phyloP scores from a whole-genome alignment of 176 grass and related monocot species.

The Alloteropsis semialata region DNA sequence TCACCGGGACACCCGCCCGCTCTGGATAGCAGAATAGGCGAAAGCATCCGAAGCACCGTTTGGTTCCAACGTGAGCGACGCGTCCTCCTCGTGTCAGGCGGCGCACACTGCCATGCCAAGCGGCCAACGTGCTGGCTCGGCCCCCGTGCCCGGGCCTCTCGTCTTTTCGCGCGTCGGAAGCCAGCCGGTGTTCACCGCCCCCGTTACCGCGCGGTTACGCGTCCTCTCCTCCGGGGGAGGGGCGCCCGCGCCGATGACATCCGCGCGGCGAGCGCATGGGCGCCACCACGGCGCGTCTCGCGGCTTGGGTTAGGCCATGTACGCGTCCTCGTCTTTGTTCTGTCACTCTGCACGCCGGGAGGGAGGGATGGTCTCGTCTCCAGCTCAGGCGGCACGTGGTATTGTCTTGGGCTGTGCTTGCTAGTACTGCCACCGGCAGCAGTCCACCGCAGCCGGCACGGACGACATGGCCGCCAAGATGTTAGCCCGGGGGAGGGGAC shows the following conservation, averaged over 20 bases:
- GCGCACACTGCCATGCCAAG: background rate
- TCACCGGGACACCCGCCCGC: too few species aligned
- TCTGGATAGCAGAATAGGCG: background rate
- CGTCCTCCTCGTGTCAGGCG: background rate
- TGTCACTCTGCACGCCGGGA: background rate
- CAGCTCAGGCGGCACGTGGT: slow-evolving; percentile 13
- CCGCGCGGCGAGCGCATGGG: too few species aligned
- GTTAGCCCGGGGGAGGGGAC: background rate
- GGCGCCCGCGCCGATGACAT: too few species aligned
- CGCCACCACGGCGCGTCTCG: too few species aligned
- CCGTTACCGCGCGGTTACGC: background rate
- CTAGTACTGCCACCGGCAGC: background rate
- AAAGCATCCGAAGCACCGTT: slow-evolving; percentile 9
- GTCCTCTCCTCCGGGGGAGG: background rate
- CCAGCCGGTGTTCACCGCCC: background rate
- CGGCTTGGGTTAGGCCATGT: too few species aligned
- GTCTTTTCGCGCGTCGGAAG: background rate
- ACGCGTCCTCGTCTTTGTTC: too few species aligned
- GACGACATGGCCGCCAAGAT: background rate
- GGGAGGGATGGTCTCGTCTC: slow-evolving; percentile 4
- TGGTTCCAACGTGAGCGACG: background rate
- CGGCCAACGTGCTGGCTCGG: background rate
- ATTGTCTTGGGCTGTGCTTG: background rate
- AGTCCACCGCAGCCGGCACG: background rate
- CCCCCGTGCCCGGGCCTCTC: background rate